These are phyloP conservation scores for Nitzschia sp. DNA, from an alignment of 108 stramenopile species.

Conservation along the genomic window DNA sequence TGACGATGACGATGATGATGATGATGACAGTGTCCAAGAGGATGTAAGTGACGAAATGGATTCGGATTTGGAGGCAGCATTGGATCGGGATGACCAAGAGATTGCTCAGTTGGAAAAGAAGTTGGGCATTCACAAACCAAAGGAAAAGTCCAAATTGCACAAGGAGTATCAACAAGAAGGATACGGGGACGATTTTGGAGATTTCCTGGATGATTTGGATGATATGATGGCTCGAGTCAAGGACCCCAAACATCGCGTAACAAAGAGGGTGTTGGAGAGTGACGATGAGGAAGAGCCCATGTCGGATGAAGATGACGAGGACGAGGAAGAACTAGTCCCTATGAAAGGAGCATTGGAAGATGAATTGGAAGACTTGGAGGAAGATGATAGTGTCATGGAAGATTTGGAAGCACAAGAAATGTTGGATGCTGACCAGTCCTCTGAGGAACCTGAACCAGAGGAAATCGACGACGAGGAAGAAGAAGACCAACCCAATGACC, in stretches of 20 bases:
- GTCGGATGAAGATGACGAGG: constrained; percentile 26
- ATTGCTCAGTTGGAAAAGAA: constrained; percentile 66
- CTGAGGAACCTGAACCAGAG: neutral
- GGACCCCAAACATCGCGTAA: neutral
- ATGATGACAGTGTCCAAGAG: neutral
- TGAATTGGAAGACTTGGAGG: constrained; percentile 25
- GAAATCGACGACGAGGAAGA: neutral
- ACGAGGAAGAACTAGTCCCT: constrained; percentile 37
- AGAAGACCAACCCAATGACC: neutral
- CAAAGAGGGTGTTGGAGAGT: constrained; percentile 7
- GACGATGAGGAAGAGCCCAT: constrained; percentile 8
- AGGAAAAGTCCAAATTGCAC: constrained; percentile 53
- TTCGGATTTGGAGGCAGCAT: constrained; percentile 52
- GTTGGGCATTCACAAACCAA: constrained; percentile 48
- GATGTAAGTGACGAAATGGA: constrained; percentile 25
- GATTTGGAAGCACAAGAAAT: constrained; percentile 29
- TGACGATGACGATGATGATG: constrained; percentile 16
- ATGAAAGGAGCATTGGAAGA: constrained; percentile 36
- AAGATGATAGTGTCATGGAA: constrained; percentile 38
- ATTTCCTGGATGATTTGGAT: constrained; percentile 73
- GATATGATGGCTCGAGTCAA: constrained; percentile 54
- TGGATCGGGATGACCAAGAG: constrained; percentile 68
- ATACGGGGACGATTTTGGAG: constrained; percentile 82
- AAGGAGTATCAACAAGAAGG: constrained; percentile 80
- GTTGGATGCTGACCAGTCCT: neutral